These are phyloP conservation scores for Leptosphaerulina australis DNA, from an alignment of 2,329 filamentous ascomycete genomes.

Conservation along the genomic window DNA sequence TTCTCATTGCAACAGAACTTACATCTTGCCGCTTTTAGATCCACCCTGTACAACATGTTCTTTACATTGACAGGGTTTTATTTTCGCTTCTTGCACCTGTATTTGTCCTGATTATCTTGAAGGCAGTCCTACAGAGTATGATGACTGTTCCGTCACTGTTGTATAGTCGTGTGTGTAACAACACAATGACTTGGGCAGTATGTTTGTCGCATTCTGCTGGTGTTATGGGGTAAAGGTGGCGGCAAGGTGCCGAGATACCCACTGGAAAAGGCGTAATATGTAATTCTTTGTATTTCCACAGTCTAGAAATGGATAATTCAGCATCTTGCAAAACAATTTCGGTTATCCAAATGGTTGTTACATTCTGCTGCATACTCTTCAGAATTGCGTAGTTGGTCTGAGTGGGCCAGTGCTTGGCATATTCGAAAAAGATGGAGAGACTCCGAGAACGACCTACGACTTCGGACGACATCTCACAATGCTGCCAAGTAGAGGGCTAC, in stretches of 20 bases:
- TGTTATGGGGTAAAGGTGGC: slow-evolving; percentile 12
- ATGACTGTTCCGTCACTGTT: not conserved
- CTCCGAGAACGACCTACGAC: slow-evolving; percentile 17
- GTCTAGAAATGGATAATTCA: slow-evolving; percentile 20
- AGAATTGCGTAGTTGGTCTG: slow-evolving; percentile 18
- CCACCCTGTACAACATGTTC: slow-evolving; percentile 6
- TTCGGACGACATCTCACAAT: slow-evolving; percentile 48
- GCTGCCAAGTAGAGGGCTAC: slow-evolving; percentile 57
- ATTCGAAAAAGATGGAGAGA: slow-evolving; percentile 32
- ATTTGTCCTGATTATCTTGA: slow-evolving; percentile 10
- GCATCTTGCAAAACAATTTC: not conserved
- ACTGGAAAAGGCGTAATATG: slow-evolving; percentile 20
- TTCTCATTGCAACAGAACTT: not conserved
- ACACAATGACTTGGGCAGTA: not conserved
- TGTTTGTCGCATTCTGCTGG: slow-evolving; percentile 13
- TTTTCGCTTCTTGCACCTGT: slow-evolving; percentile 14
- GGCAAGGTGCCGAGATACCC: slow-evolving; percentile 28
- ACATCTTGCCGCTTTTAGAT: not conserved
- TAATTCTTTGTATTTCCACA: slow-evolving; percentile 18
- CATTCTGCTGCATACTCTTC: not conserved
- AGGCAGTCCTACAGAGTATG: not conserved
- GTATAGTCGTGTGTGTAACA: slow-evolving; percentile 1
- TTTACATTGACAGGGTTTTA: not conserved
- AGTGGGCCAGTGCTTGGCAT: slow-evolving; percentile 30
- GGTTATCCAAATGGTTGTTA: not conserved